Base-by-base conservation (phyloP, 169 alveolate species). In the Theileria annulata region DNA sequence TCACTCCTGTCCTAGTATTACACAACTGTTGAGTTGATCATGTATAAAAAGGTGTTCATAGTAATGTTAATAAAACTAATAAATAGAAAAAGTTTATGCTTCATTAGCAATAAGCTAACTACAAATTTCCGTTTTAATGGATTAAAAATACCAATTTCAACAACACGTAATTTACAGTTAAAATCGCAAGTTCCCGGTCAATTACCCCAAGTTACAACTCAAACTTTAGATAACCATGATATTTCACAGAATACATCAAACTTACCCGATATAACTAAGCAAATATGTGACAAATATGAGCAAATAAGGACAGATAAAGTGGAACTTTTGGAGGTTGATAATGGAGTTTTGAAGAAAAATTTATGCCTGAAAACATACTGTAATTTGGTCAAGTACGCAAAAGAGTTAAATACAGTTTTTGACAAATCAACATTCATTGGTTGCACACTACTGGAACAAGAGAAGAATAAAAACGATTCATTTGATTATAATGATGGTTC, bases 371-470 rank as follows among this genome's bases (percentile, higher is more conserved):
- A 21, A 12, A 5, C 15, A 21, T 54, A 54, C 27, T n/a, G 48
- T n/a, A 33, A 15, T 23, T 23, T 69, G 28, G 23, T 15, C n/a
- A 51, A 28, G 19, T 80, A 80, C 35, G 74, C 75, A n/a, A 60
- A 72, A 35, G 88, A 80, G 69, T 51, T 80, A 48, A 48, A 80
- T 30, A 67, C 51, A 6, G 79, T 80, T 47, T 49, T 80, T 21
- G 42, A 28, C 33, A 80, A 73, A 15, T 82, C 88, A 12, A 48
- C 88, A 25, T 80, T 80, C 49, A 75, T 63, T 5, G 88, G 88
- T 0, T 67, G 49, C 54, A 80, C 88, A 23, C 64, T 70, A 12
- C 58, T 74, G 23, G 79, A 76, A 0, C 19, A 37, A 13, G 37
- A 80, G 79, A 59, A 59, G 31, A 30, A 63, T 30, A 3, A 73